A percentile compares a stretch with the other conserved stretches of the same genome.
phyloP scores from a whole-genome alignment of 352 stramenopile genomes.

The Pythium graminicola region DNA sequence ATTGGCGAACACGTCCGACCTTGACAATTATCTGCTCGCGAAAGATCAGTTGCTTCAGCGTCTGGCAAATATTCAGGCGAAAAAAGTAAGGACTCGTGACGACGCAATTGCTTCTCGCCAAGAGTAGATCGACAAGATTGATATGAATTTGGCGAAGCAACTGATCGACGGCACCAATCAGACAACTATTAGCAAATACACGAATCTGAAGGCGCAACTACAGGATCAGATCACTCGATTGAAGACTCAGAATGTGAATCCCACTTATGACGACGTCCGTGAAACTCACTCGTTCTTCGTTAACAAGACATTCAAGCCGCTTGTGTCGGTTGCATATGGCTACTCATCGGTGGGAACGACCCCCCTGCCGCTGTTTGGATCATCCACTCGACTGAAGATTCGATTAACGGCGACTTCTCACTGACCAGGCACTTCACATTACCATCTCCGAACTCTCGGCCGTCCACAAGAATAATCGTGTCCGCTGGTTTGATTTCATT shows the following conservation, averaged over 20 bases:
- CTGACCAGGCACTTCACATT: conserved; percentile 6
- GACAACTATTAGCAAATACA: neutral
- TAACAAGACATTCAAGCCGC: neutral
- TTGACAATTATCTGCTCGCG: conserved; percentile 1
- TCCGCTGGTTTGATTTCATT: conserved; percentile 10
- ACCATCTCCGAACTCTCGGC: neutral
- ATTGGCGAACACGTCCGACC: conserved; percentile 2
- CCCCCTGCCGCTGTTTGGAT: conserved; percentile 1
- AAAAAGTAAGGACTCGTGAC: no score
- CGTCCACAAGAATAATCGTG: neutral
- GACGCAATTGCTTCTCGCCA: neutral
- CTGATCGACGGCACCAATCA: neutral
- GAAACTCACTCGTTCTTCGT: conserved; percentile 2
- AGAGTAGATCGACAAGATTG: conserved; percentile 1
- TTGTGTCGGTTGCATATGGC: conserved; percentile 2
- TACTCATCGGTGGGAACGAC: neutral
- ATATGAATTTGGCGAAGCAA: neutral
- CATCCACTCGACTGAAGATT: conserved; percentile 8
- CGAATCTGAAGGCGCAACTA: neutral
- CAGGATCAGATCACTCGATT: neutral
- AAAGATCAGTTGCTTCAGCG: conserved; percentile 1
- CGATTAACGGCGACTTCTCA: conserved; percentile 3
- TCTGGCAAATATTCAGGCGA: no score
- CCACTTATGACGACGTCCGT: conserved; percentile 1
- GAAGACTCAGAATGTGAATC: neutral